Conservation (phyloP, 164 flowering plant genomes). For the Nelumbo lutea region DNA sequence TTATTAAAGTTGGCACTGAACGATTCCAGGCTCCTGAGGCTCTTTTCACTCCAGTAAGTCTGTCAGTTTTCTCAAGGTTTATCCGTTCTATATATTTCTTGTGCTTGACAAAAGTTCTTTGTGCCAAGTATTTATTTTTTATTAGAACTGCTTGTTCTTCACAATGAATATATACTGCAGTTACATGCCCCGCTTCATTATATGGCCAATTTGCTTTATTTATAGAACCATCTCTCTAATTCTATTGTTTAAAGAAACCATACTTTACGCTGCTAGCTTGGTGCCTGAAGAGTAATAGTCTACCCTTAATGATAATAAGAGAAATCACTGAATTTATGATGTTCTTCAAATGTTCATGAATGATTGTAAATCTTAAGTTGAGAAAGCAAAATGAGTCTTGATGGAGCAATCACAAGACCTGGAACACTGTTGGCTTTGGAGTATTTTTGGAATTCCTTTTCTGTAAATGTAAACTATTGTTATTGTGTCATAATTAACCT, state of each 20-base stretch:
- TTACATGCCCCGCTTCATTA: neutral
- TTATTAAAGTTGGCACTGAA: slow-evolving; percentile 95
- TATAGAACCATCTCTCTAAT: neutral
- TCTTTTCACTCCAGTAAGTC: slow-evolving; percentile 91
- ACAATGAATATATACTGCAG: neutral
- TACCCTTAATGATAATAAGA: too few relatives aligned
- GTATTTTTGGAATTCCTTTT: neutral
- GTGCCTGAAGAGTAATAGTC: too few relatives aligned
- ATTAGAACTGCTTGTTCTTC: neutral
- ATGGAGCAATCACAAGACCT: too few relatives aligned
- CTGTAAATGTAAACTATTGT: neutral
- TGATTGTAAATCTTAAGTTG: neutral
- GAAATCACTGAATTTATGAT: too few relatives aligned
- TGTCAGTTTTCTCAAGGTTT: neutral
- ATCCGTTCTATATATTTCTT: neutral
- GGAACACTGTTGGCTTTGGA: neutral
- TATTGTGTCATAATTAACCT: neutral
- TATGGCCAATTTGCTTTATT: neutral
- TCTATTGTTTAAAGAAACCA: neutral
- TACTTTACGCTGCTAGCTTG: too few relatives aligned
- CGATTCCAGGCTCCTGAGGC: slow-evolving; percentile 99
- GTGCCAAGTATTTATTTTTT: neutral
- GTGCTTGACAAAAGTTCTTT: neutral
- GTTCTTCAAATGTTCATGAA: too few relatives aligned
- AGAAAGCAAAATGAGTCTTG: too few relatives aligned